Conservation (phyloP, 176 grass and related monocot genomes). For the Oryza punctata region DNA sequence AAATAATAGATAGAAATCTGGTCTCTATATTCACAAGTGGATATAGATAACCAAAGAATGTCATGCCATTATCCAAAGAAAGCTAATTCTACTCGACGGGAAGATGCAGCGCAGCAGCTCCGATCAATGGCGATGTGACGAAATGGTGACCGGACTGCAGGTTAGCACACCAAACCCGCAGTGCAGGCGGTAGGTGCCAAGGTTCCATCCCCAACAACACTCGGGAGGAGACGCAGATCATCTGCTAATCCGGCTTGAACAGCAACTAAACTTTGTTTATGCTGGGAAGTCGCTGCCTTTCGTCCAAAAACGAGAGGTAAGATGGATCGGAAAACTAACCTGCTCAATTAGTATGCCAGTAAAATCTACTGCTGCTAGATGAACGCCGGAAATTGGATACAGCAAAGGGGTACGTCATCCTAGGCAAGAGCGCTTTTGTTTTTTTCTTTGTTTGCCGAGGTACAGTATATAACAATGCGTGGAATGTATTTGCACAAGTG, state of each 20-base stretch:
- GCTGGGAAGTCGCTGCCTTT: not conserved
- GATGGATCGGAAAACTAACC: not conserved
- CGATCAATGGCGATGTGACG: not conserved
- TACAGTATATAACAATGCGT: not conserved
- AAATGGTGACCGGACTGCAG: not conserved
- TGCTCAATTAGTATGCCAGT: not conserved
- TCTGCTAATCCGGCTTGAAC: not conserved
- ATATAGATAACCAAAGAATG: too few relatives aligned
- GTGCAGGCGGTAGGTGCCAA: slow-evolving; percentile 8
- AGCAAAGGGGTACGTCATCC: not conserved
- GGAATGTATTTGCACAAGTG: not conserved
- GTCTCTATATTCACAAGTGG: too few relatives aligned
- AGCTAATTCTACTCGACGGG: not conserved
- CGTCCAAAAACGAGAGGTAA: not conserved
- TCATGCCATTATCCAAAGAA: not conserved
- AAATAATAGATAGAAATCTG: too few relatives aligned
- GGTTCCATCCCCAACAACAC: not conserved
- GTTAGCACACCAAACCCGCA: not conserved
- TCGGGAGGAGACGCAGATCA: not conserved
- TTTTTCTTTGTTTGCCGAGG: not conserved
- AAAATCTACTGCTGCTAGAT: not conserved
- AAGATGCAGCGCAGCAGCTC: not conserved
- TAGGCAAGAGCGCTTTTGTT: not conserved
- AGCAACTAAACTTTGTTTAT: not conserved
- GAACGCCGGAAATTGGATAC: not conserved